A percentile compares a stretch with the other conserved stretches of the same genome.
These are phyloP conservation scores for Diatrype stigma DNA, from an alignment of 2,329 filamentous ascomycete species.

Conservation along the genomic window DNA sequence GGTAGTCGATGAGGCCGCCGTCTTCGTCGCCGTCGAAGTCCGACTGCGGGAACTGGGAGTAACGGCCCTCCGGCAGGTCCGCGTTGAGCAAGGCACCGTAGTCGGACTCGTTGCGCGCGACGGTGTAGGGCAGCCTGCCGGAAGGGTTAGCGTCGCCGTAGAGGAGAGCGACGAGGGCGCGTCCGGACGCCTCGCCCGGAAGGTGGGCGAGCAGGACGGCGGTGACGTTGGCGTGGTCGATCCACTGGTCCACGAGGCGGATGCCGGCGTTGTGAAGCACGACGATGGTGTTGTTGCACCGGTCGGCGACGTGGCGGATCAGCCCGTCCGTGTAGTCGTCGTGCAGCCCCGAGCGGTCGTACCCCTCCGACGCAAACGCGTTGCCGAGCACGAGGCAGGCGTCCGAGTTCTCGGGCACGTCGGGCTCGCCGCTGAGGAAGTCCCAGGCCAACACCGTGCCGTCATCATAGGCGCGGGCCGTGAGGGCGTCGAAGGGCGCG, in stretches of 20 bases:
- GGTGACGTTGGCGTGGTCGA: constrained; percentile 61
- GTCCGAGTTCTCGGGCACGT: constrained; percentile 48
- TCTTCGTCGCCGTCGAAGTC: constrained; percentile 41
- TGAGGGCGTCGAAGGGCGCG: constrained; percentile 53
- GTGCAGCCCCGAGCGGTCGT: constrained; percentile 54
- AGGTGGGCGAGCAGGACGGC: constrained; percentile 61
- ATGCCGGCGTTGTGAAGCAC: constrained; percentile 62
- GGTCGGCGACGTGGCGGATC: constrained; percentile 51
- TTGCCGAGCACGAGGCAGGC: constrained; percentile 67
- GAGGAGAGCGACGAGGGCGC: constrained; percentile 50
- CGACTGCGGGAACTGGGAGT: constrained; percentile 46
- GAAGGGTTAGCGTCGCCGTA: constrained; percentile 55
- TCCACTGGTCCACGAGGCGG: constrained; percentile 56
- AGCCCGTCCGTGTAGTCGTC: constrained; percentile 63
- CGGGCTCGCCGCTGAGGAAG: constrained; percentile 43
- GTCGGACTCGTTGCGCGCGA: constrained; percentile 52
- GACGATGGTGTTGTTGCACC: constrained; percentile 60
- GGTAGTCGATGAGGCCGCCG: constrained; percentile 51
- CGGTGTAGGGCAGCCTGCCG: constrained; percentile 58
- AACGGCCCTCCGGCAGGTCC: constrained; percentile 43
- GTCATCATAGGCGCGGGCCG: constrained; percentile 48
- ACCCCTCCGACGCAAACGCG: constrained; percentile 69
- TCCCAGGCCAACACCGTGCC: constrained; percentile 58
- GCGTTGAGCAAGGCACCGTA: constrained; percentile 44
- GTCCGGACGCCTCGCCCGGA: constrained; percentile 60